Percentiles rank a stretch among this genome's conserved stretches.
phyloP scores from a whole-genome alignment of 2,329 filamentous ascomycete species.

The Harringtonia aguacate region DNA sequence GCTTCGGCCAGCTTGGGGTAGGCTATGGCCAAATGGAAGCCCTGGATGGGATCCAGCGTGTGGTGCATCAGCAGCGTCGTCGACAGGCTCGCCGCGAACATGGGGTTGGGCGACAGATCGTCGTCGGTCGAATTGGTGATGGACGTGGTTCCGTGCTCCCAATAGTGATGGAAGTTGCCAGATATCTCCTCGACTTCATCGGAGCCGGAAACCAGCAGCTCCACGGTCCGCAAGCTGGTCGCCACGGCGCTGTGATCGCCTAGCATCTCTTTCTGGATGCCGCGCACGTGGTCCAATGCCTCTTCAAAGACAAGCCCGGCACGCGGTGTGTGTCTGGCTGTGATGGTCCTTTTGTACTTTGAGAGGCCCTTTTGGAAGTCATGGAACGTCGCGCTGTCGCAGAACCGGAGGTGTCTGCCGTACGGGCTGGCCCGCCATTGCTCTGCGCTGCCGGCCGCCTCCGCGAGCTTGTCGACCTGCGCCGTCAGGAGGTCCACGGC shows the following conservation, averaged over 20 bases:
- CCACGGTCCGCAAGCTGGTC: no score
- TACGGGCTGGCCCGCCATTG: slow-evolving; percentile 35
- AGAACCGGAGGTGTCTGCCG: slow-evolving; percentile 33
- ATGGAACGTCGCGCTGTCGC: slow-evolving; percentile 33
- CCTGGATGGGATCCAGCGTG: slow-evolving; percentile 37
- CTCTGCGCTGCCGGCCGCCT: slow-evolving; percentile 23
- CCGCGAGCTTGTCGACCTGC: slow-evolving; percentile 33
- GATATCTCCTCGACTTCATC: slow-evolving; percentile 10
- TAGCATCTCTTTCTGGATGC: slow-evolving; percentile 21
- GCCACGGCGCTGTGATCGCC: no score
- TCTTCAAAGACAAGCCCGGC: not conserved
- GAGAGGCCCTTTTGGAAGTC: slow-evolving; percentile 29
- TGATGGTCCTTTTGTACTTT: not conserved
- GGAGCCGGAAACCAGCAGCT: slow-evolving; percentile 7
- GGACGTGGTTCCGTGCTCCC: slow-evolving; percentile 21
- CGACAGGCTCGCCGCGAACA: slow-evolving; percentile 27
- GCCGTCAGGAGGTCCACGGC: slow-evolving; percentile 24
- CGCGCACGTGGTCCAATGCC: slow-evolving; percentile 13
- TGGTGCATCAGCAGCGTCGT: slow-evolving; percentile 31
- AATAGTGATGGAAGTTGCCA: slow-evolving; percentile 20
- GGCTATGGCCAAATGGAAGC: slow-evolving; percentile 46
- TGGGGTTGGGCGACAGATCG: slow-evolving; percentile 31
- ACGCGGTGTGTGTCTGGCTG: not conserved
- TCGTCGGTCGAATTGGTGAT: not conserved
- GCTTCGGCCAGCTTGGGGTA: slow-evolving; percentile 24